These are phyloP conservation scores for Dryadomyces quercus-mongolicae DNA, from an alignment of 2,329 filamentous ascomycete genomes.

Conservation along the genomic window DNA sequence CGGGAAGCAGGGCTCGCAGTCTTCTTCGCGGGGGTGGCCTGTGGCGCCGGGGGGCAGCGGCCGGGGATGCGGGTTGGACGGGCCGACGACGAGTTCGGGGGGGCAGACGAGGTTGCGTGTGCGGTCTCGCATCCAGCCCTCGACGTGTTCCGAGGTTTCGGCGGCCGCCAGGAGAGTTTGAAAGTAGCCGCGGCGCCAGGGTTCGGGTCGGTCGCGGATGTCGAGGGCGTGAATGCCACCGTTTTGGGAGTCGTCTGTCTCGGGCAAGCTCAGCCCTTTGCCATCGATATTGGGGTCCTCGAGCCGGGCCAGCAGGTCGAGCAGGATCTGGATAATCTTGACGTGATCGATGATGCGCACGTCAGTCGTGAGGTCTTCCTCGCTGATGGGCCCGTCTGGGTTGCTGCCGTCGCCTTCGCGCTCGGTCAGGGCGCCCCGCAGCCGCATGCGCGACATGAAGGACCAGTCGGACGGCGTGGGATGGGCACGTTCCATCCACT, in stretches of 20 bases:
- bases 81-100: conserved; percentile 62
- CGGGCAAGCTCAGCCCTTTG: conserved; percentile 25
- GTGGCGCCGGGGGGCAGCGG: conserved; percentile 55
- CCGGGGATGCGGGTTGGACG: conserved; percentile 69
- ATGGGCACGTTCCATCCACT: conserved; percentile 60
- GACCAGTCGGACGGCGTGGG: conserved; percentile 78
- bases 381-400: not conserved
- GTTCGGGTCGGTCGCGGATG: conserved; percentile 61
- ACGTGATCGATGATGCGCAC: conserved; percentile 55
- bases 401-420: conserved; percentile 28
- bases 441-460: conserved; percentile 54
- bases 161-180: conserved; percentile 69
- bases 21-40: conserved; percentile 57
- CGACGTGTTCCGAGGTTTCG: conserved; percentile 65
- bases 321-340: conserved; percentile 46
- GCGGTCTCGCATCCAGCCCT: conserved; percentile 64
- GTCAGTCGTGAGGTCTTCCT: not conserved
- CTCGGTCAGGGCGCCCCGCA: conserved; percentile 51
- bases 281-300: conserved; percentile 62
- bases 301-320: conserved; percentile 49
- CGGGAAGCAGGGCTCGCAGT: conserved; percentile 59
- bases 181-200: conserved; percentile 80
- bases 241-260: not conserved
- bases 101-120: conserved; percentile 57
- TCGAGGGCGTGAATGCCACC: conserved; percentile 42